phyloP scores from a whole-genome alignment of 177 flowering plant genomes.

The Vitis hybrid region DNA sequence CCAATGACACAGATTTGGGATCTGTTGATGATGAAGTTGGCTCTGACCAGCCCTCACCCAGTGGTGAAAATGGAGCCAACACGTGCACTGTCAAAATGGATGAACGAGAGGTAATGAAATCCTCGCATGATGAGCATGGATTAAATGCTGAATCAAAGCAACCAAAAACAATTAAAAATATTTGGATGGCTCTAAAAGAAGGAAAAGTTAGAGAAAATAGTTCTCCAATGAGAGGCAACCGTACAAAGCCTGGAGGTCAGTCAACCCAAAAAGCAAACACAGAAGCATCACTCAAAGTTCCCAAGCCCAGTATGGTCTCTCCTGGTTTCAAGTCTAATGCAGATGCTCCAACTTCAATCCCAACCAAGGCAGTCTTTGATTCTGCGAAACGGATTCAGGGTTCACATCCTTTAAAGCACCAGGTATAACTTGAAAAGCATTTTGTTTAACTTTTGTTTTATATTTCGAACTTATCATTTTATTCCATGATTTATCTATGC shows the following conservation, averaged over 20 bases:
- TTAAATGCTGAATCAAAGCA: constrained; percentile 50
- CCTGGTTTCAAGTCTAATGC: constrained; percentile 47
- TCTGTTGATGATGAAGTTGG: constrained; percentile 50
- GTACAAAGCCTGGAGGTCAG: constrained; percentile 41
- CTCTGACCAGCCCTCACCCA: constrained; percentile 31
- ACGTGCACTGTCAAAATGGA: constrained; percentile 26
- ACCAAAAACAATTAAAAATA: constrained; percentile 68
- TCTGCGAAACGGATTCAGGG: constrained; percentile 49
- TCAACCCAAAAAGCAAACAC: constrained; percentile 40
- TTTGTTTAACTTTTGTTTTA: no score
- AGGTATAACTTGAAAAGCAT: constrained; percentile 34
- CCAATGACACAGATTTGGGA: constrained; percentile 48
- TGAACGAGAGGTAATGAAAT: constrained; percentile 35
- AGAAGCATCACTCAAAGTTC: constrained; percentile 58
- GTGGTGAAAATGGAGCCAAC: constrained; percentile 22
- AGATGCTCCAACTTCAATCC: constrained; percentile 33
- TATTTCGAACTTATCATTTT: no score
- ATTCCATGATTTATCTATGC: constrained; percentile 16
- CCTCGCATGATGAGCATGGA: constrained; percentile 34
- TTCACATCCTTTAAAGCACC: constrained; percentile 56
- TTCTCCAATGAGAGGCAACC: constrained; percentile 81
- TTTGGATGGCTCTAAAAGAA: constrained; percentile 79
- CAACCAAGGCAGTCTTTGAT: constrained; percentile 47
- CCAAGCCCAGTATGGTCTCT: constrained; percentile 42
- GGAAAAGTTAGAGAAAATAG: constrained; percentile 73